Evolutionary conservation across 257 asterid genomes (phyloP), one percentile per base, ranked within the genome.

Genomic region (Ilex asprella): DNA sequence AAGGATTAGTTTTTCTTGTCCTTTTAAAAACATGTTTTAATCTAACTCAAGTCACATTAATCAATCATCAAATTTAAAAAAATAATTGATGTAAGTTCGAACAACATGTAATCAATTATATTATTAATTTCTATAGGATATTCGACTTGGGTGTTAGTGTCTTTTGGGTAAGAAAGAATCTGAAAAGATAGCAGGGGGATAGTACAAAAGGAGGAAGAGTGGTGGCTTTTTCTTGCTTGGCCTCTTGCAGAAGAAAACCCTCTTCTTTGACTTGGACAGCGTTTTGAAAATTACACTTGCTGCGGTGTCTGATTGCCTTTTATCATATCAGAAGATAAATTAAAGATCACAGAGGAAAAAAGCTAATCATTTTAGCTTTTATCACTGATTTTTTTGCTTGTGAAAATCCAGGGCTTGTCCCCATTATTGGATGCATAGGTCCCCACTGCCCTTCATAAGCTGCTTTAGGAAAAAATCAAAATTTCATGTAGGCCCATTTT

Each of bases 381-480:
- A 21, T 46, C 43, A 61, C 51, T 63, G 65, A 59, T 21, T 56
- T 60, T 70, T 56, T 39, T 57, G 69, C 56, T 74, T 61, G 70
- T 75, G 82, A 59, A 68, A 73, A 61, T 63, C 59, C 68, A 59
- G 74, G 67, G 46, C 54, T 32, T 82, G 86, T 70, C 85, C 58
- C 83, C 85, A 77, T 78, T 75, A 79, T 79, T 79, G 88, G 67
- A 72, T 51, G 67, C 86, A 73, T 16, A 39, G 12, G 75, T 75
- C 82, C 87, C 95, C 83, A 80, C 84, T 35, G 10, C 64, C 61
- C 67, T 21, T 21, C 27, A 21, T 21, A 21, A 21, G 27, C 27
- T 21, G 27, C 27, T 21, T 21, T 21, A 21, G 27, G 27, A 21
- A 21, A n/a, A 21, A 21, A 21, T 21, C 27, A 21, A 21, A 21